These are phyloP conservation scores for Chalciporus sp. DNA, from an alignment of 1,284 basidiomycete species.

Conservation along the genomic window DNA sequence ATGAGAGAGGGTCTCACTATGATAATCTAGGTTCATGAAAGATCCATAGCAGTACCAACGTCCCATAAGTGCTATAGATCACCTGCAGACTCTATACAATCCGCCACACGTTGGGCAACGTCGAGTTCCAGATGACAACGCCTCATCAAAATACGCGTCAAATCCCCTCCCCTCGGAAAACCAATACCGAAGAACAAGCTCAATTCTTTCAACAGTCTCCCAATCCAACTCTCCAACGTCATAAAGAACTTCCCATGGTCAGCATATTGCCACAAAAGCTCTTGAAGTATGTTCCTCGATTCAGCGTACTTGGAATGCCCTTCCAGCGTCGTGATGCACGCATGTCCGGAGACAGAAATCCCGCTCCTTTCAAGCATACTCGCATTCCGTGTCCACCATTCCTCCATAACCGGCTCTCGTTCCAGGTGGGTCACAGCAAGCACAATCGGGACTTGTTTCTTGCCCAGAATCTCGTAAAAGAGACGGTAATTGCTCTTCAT, in stretches of 20 bases:
- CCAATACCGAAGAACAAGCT: constrained; percentile 12
- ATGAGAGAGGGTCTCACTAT: neutral
- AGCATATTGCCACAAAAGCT: constrained; percentile 21
- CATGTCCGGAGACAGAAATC: constrained; percentile 22
- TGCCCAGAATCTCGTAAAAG: constrained; percentile 37
- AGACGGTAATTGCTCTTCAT: constrained; percentile 37
- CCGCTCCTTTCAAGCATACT: constrained; percentile 13
- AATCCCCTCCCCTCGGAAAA: constrained; percentile 19
- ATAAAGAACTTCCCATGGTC: constrained; percentile 29
- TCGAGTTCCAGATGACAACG: constrained; percentile 27
- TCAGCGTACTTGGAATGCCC: constrained; percentile 21
- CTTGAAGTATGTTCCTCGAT: constrained; percentile 24
- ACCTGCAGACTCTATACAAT: constrained; percentile 19
- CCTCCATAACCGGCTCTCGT: constrained; percentile 28
- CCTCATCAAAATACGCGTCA: constrained; percentile 25
- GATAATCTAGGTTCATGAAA: neutral
- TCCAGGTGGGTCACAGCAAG: constrained; percentile 39
- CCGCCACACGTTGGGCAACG: constrained; percentile 26
- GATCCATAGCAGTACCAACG: neutral
- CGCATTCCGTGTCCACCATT: constrained; percentile 25
- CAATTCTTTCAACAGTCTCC: constrained; percentile 21
- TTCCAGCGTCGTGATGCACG: constrained; percentile 28
- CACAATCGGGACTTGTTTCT: constrained; percentile 36
- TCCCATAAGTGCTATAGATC: constrained; percentile 5
- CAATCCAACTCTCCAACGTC: constrained; percentile 26